These are phyloP conservation scores for Citrullus amarus DNA, from an alignment of 306 rosid genomes.

Conservation along the genomic window DNA sequence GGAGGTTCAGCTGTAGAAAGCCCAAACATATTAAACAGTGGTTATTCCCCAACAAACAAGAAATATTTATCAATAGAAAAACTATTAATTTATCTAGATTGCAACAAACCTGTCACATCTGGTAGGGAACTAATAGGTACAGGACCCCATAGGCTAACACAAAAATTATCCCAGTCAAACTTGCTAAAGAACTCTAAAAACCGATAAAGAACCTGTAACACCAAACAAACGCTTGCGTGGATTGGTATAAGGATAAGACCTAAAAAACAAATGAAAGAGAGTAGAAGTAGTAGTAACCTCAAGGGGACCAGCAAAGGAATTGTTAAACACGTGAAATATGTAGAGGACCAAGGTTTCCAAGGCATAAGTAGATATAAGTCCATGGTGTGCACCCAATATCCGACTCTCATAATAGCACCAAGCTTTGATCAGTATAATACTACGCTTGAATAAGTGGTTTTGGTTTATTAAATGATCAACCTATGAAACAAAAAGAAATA, in stretches of 20 bases:
- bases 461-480: constrained; percentile 82
- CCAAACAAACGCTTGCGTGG: constrained; percentile 13
- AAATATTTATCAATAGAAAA: not conserved
- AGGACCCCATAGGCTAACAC: constrained; percentile 97
- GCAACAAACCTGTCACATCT: constrained; percentile 69
- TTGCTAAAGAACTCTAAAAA: constrained; percentile 93
- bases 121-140: constrained; percentile 86
- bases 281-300: constrained; percentile 45
- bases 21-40: constrained; percentile 9
- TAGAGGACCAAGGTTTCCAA: constrained; percentile 97
- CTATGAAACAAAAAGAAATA: constrained; percentile 29
- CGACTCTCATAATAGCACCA: constrained; percentile 99
- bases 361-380: constrained; percentile 95
- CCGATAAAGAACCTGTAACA: constrained; percentile 72
- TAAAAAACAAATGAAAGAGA: constrained; percentile 4
- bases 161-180: constrained; percentile 97
- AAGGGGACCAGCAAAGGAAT: constrained; percentile 93
- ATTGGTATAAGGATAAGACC: constrained; percentile 11
- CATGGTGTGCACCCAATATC: constrained; percentile 98
- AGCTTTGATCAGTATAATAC: constrained; percentile 92
- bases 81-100: not conserved
- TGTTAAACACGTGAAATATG: constrained; percentile 91
- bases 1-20: constrained; percentile 80
- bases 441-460: constrained; percentile 91
- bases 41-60: not conserved